A percentile compares a stretch with the other conserved stretches of the same genome.
phyloP scores from a whole-genome alignment of 2,329 filamentous ascomycete genomes.

The Sclerotiophoma versabilis region DNA sequence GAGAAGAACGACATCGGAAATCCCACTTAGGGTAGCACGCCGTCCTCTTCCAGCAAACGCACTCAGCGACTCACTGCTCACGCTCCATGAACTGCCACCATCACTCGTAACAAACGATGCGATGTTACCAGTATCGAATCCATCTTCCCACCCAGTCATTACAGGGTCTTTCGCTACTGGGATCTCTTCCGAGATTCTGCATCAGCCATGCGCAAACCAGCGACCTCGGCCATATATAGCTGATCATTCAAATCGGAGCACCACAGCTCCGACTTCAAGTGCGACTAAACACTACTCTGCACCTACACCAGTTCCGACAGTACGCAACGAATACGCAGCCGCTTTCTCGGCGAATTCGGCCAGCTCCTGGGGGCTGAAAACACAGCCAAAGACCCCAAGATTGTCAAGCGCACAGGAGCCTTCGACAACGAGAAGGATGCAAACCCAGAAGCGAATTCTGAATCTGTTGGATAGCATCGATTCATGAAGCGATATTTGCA shows the following conservation, averaged over 20 bases:
- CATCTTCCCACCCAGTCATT: not conserved
- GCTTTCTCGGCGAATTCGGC: not conserved
- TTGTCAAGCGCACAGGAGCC: not conserved
- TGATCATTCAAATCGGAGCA: not conserved
- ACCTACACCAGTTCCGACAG: not conserved
- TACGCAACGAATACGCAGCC: not conserved
- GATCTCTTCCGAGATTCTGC: not conserved
- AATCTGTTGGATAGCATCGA: slow-evolving; percentile 23
- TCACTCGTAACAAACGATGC: not conserved
- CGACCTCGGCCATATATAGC: not conserved
- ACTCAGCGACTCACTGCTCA: slow-evolving; percentile 9
- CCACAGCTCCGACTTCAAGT: not conserved
- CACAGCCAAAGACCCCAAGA: not conserved
- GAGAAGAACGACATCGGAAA: slow-evolving; percentile 3
- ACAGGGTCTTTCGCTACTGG: not conserved
- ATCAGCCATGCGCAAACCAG: not conserved
- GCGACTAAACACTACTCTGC: not conserved
- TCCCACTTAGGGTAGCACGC: not conserved
- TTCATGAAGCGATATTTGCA: not conserved
- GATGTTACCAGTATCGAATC: not conserved
- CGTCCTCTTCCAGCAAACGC: slow-evolving; percentile 14
- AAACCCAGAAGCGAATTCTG: slow-evolving; percentile 23
- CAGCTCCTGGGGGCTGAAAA: not conserved
- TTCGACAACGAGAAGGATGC: slow-evolving; percentile 16
- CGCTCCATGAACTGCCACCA: not conserved